Evolutionary conservation across 768 basidiomycete species (phyloP).

Genomic region (Lentinula raphanica): DNA sequence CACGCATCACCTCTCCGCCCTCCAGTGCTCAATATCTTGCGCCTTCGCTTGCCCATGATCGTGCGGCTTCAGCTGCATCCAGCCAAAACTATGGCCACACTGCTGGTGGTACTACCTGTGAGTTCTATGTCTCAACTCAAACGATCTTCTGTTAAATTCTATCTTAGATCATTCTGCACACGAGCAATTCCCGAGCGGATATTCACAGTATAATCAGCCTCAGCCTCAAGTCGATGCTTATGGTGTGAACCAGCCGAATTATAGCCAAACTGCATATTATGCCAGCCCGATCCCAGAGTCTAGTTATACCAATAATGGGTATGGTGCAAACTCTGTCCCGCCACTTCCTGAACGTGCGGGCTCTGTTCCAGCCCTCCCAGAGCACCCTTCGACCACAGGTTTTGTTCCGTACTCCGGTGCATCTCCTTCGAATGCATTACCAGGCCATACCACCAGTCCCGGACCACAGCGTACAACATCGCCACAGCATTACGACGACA

Average conservation of each 20-base stretch:
- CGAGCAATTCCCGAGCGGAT: conserved; percentile 41
- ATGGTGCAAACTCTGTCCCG: conserved; percentile 42
- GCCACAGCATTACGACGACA: conserved; percentile 39
- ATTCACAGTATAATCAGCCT: conserved; percentile 42
- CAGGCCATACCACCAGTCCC: conserved; percentile 28
- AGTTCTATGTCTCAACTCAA: conserved; percentile 18
- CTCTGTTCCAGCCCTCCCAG: conserved; percentile 20
- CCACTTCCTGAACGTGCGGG: conserved; percentile 28
- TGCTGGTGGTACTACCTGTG: conserved; percentile 50
- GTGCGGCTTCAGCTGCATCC: conserved; percentile 20
- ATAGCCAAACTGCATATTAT: neutral
- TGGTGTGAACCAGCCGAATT: conserved; percentile 15
- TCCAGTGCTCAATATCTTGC: conserved; percentile 29
- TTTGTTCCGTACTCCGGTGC: conserved; percentile 5
- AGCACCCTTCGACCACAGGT: conserved; percentile 17
- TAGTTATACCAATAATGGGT: conserved; percentile 56
- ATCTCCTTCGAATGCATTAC: conserved; percentile 28
- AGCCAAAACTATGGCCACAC: conserved; percentile 47
- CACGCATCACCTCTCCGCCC: conserved; percentile 14
- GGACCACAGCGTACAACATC: conserved; percentile 28
- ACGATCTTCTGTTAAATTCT: conserved; percentile 1
- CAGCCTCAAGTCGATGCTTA: conserved; percentile 26
- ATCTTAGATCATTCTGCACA: conserved; percentile 54
- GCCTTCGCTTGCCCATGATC: neutral
- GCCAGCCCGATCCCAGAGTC: conserved; percentile 31